Base-by-base conservation (phyloP, 116 monocot species). In the Thalassia testudinum region DNA sequence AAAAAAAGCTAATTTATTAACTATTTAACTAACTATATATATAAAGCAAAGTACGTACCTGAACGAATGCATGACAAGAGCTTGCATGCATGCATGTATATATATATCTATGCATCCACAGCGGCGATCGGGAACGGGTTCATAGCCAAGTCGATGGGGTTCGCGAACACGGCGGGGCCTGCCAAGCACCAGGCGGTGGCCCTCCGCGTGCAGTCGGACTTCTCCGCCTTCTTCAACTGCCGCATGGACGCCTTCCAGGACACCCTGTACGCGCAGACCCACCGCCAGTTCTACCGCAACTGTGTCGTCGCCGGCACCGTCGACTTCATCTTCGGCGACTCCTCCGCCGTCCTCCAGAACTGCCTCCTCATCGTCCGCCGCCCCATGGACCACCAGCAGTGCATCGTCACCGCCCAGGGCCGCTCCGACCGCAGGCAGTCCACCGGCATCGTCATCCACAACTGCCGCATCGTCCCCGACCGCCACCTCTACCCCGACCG, bases 281-380 rank as follows among this genome's bases (percentile, higher is more conserved):
- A 68, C 42, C 63, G 83, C 1, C 78, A 78, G 30, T 83, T 83
- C 72, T 78, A 75, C 71, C 74, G 83, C 45, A 75, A 78, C 71
- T 83, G 83, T 75, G 76, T 73, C 24, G 25, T 91, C 59, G 75
- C 85, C 27, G 91, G 91, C 21, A 91, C 91, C 57, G 53, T 91
- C 49, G 91, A 91, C 76, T 91, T 85, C 78, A 91, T 91, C 69
- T 91, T 91, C 69, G 91, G 91, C 37, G 67, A 69, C 73, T 58
- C 75, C 0, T 53, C 68, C 5, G 53, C 26, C 48, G 24, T 93
- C 50, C n/a, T 93, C 30, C 92, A 93, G 68, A 93, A 83, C 71
- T 73, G 75, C 75, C 75, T 78, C 52, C 65, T 93, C 66, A 64
- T 87, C 42, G 68, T 83, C 24, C 75, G 92, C 6, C 54, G 66